Conservation (phyloP, 768 basidiomycete genomes). For the Rhodotorula sphaerocarpa region DNA sequence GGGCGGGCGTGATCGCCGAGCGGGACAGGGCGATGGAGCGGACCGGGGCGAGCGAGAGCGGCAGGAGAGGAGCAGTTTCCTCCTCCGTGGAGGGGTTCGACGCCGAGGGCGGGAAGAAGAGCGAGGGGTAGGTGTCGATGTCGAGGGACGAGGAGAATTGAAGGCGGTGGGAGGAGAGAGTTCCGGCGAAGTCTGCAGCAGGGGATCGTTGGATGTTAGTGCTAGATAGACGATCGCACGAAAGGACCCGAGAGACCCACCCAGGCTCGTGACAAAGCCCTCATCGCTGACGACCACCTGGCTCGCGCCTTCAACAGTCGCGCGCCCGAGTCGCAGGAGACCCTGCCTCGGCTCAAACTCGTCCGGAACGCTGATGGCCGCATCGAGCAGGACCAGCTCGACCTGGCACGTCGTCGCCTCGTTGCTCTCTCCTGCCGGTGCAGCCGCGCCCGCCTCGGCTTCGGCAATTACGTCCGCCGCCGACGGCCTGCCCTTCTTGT, state of each 20-base stretch:
- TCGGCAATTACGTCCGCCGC: slow-evolving; percentile 24
- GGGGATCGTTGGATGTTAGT: too few relatives aligned
- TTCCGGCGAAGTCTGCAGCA: slow-evolving; percentile 14
- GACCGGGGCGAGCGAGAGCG: slow-evolving; percentile 16
- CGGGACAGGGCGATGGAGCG: slow-evolving; percentile 21
- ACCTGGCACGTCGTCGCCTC: slow-evolving; percentile 9
- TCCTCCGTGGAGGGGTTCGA: too few relatives aligned
- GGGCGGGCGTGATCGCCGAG: background rate
- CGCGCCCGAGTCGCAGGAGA: slow-evolving; percentile 20
- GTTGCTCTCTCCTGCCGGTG: background rate
- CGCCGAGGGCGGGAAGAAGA: slow-evolving; percentile 4
- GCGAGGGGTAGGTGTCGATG: slow-evolving; percentile 5
- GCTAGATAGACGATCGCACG: background rate
- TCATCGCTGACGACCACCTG: slow-evolving; percentile 33
- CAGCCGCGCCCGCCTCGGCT: background rate
- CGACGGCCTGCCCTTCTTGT: slow-evolving; percentile 25
- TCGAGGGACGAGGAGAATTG: background rate
- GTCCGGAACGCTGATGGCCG: slow-evolving; percentile 7
- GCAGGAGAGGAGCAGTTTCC: background rate
- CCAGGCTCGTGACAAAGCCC: slow-evolving; percentile 24
- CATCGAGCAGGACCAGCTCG: slow-evolving; percentile 27
- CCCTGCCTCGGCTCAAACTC: slow-evolving; percentile 13
- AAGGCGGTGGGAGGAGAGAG: slow-evolving; percentile 25
- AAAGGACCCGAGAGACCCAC: background rate
- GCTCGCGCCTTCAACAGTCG: slow-evolving; percentile 9